Conservation (phyloP, 2,329 filamentous ascomycete genomes). For the Aspergillus thermomutatus region DNA sequence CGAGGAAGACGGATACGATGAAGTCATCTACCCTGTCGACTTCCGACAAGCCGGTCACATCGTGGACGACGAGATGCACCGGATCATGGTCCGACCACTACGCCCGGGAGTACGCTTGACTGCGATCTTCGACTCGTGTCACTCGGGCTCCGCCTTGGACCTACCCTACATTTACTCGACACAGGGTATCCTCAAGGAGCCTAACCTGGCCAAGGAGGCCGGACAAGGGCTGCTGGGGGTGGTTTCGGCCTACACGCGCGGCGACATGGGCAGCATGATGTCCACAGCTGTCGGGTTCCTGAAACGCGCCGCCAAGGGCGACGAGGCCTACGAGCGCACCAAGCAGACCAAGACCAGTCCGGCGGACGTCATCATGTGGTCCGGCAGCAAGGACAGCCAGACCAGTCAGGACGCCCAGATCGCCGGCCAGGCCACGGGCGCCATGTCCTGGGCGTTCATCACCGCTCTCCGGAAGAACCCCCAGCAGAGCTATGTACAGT, state of each 20-base stretch:
- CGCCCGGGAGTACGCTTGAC: slow-evolving; percentile 75
- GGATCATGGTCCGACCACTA: slow-evolving; percentile 72
- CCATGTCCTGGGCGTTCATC: slow-evolving; percentile 98
- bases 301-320: slow-evolving; percentile 80
- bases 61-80: slow-evolving; percentile 75
- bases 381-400: slow-evolving; percentile 91
- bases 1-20: slow-evolving; percentile 73
- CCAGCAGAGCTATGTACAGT: slow-evolving; percentile 91
- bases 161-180: slow-evolving; percentile 67
- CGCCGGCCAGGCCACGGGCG: slow-evolving; percentile 82
- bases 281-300: slow-evolving; percentile 77
- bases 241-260: slow-evolving; percentile 74
- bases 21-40: slow-evolving; percentile 76
- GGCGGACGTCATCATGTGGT: slow-evolving; percentile 97
- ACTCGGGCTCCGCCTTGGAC: slow-evolving; percentile 65
- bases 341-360: slow-evolving; percentile 87
- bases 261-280: slow-evolving; percentile 79
- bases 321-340: slow-evolving; percentile 74
- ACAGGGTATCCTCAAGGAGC: slow-evolving; percentile 65
- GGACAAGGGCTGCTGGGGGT: slow-evolving; percentile 63
- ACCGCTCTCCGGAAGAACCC: slow-evolving; percentile 85
- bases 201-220: slow-evolving; percentile 65
- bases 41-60: slow-evolving; percentile 68
- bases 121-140: slow-evolving; percentile 67
- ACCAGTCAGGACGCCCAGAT: slow-evolving; percentile 94